A percentile compares a stretch with the other conserved stretches of the same genome.
Conservation (phyloP, 129 eudicot species). For the Glebionis coronaria region DNA sequence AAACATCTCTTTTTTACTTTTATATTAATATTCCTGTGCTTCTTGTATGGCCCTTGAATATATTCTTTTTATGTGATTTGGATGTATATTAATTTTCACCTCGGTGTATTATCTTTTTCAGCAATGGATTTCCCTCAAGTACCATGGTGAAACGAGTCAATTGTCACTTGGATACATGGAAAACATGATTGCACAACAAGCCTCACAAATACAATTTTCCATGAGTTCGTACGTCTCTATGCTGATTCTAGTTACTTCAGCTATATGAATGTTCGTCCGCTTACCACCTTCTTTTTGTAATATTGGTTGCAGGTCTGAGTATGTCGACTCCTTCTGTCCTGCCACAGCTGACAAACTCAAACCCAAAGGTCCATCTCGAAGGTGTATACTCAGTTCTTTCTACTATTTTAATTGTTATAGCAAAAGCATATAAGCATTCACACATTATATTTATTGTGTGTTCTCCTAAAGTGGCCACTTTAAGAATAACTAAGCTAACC, state of each 20-base stretch:
- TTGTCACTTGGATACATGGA: constrained; percentile 39
- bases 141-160: constrained; percentile 55
- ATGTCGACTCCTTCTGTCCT: constrained; percentile 73
- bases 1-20: neutral
- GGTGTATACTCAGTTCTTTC: constrained; percentile 33
- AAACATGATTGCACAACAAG: constrained; percentile 52
- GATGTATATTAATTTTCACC: constrained; percentile 13
- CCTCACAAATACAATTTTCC: constrained; percentile 43
- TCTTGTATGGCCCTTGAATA: constrained; percentile 1
- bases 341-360: constrained; percentile 39
- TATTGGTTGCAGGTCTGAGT: constrained; percentile 56
- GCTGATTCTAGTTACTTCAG: neutral
- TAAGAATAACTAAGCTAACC: neutral
- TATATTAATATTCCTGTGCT: neutral
- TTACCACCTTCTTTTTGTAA: constrained; percentile 17
- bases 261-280: neutral
- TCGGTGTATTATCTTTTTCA: constrained; percentile 28
- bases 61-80: neutral
- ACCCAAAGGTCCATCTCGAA: constrained; percentile 49
- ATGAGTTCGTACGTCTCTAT: constrained; percentile 60
- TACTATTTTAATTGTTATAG: neutral
- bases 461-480: neutral
- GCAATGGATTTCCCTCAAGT: constrained; percentile 75
- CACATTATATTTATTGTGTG: neutral
- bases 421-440: neutral